Conservation (phyloP, 1,284 basidiomycete genomes). For the Irpex sp. region DNA sequence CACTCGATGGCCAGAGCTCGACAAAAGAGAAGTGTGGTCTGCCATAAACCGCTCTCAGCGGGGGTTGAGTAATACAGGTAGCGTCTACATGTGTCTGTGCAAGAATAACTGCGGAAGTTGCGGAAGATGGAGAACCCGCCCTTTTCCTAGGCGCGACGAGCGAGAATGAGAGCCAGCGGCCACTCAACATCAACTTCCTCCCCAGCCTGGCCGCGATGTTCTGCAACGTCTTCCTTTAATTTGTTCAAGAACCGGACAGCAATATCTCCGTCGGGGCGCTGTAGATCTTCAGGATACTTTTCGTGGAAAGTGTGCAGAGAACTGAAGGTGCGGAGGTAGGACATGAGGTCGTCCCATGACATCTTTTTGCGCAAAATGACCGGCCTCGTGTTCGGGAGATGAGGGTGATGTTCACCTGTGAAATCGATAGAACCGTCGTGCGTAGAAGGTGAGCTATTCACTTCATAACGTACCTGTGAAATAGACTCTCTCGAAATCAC, state of each 20-base stretch:
- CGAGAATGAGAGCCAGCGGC: conserved; percentile 68
- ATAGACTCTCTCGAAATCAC: conserved; percentile 47
- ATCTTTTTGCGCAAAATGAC: conserved; percentile 60
- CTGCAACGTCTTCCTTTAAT: conserved; percentile 42
- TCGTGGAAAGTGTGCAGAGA: conserved; percentile 72
- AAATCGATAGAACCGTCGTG: background rate
- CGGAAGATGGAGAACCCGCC: background rate
- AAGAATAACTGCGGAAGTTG: background rate
- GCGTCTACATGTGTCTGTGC: background rate
- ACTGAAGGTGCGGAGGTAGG: conserved; percentile 73
- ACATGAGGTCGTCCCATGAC: conserved; percentile 62
- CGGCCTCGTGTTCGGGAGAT: conserved; percentile 40
- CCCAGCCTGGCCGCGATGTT: conserved; percentile 30
- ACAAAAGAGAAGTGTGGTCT: background rate
- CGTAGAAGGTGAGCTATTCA: background rate
- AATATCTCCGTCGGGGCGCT: conserved; percentile 52
- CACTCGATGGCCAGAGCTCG: background rate
- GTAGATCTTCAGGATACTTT: conserved; percentile 54
- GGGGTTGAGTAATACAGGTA: background rate
- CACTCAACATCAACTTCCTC: conserved; percentile 64
- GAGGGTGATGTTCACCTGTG: conserved; percentile 37
- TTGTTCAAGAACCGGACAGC: conserved; percentile 57
- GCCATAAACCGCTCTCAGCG: background rate
- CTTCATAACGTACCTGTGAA: conserved; percentile 42
- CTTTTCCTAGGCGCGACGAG: conserved; percentile 23